Evolutionary conservation across 805 yeast genomes (phyloP).

Genomic region (Candida quercuum): DNA sequence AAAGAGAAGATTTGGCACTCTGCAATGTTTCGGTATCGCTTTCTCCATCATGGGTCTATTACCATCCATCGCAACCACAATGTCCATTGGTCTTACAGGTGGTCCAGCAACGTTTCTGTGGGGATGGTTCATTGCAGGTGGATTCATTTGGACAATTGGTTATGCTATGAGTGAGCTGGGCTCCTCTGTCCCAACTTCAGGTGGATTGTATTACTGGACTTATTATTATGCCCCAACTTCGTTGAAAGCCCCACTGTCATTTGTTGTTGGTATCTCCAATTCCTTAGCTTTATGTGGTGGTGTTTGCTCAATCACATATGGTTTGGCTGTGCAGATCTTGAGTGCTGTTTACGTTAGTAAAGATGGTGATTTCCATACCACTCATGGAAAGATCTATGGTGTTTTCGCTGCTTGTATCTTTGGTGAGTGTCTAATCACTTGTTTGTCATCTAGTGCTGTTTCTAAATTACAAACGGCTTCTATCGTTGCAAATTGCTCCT

Average conservation of each 20-base stretch:
- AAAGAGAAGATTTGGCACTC: constrained; percentile 48
- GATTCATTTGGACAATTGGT: constrained; percentile 51
- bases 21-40: constrained; percentile 63
- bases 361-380: constrained; percentile 45
- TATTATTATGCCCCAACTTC: constrained; percentile 52
- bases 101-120: constrained; percentile 57
- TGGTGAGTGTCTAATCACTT: constrained; percentile 43
- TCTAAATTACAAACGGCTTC: constrained; percentile 54
- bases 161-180: constrained; percentile 54
- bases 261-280: constrained; percentile 57
- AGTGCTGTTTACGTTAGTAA: constrained; percentile 42
- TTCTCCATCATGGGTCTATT: constrained; percentile 61
- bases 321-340: constrained; percentile 49
- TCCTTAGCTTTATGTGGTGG: constrained; percentile 59
- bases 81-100: constrained; percentile 43
- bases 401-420: constrained; percentile 54
- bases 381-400: constrained; percentile 51
- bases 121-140: constrained; percentile 61
- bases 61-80: constrained; percentile 52
- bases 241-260: constrained; percentile 44
- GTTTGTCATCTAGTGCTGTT: constrained; percentile 45
- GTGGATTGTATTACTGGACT: constrained; percentile 63
- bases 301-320: constrained; percentile 58
- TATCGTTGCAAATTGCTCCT: constrained; percentile 42
- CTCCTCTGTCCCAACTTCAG: constrained; percentile 64